A percentile compares a stretch with the other conserved stretches of the same genome.
phyloP scores from a whole-genome alignment of 805 yeast species.

The Lipomyces sp. region DNA sequence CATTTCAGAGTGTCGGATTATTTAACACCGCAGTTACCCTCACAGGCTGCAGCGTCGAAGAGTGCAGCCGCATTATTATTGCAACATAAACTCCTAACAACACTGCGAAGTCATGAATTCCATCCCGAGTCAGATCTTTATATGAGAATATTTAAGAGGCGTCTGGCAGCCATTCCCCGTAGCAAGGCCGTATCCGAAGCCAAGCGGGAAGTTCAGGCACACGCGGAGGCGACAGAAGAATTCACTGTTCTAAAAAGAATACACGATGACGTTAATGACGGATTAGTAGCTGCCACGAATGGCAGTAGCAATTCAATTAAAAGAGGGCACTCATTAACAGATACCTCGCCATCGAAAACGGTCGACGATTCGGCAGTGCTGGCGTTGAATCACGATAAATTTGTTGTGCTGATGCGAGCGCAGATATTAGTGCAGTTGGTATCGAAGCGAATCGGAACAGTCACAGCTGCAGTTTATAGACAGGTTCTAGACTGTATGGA shows the following conservation, averaged over 20 bases:
- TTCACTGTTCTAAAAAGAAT: constrained; percentile 25
- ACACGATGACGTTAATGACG: constrained; percentile 36
- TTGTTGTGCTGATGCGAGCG: constrained; percentile 67
- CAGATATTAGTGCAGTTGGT: constrained; percentile 66
- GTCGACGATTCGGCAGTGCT: constrained; percentile 48
- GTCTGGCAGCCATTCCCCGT: constrained; percentile 31
- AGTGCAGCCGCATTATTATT: constrained; percentile 53
- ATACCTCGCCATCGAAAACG: not conserved
- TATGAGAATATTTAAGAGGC: constrained; percentile 32
- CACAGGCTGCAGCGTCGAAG: constrained; percentile 44
- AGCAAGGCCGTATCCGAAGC: constrained; percentile 54
- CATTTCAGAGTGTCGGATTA: constrained; percentile 64
- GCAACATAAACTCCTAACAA: constrained; percentile 57
- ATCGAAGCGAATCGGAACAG: constrained; percentile 68
- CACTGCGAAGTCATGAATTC: constrained; percentile 51
- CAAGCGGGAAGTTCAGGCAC: constrained; percentile 64
- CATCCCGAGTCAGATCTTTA: constrained; percentile 44
- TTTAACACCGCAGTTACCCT: constrained; percentile 41
- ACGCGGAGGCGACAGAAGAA: constrained; percentile 54
- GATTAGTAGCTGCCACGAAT: constrained; percentile 27
- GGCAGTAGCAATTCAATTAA: constrained; percentile 8
- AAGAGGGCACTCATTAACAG: not conserved
- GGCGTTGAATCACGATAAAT: constrained; percentile 67
- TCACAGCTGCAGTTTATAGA: constrained; percentile 68
- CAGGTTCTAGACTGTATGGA: constrained; percentile 64